A percentile compares a stretch with the other conserved stretches of the same genome.
Evolutionary conservation across 805 yeast species (phyloP).

Genomic region (Saturnispora halmiae): DNA sequence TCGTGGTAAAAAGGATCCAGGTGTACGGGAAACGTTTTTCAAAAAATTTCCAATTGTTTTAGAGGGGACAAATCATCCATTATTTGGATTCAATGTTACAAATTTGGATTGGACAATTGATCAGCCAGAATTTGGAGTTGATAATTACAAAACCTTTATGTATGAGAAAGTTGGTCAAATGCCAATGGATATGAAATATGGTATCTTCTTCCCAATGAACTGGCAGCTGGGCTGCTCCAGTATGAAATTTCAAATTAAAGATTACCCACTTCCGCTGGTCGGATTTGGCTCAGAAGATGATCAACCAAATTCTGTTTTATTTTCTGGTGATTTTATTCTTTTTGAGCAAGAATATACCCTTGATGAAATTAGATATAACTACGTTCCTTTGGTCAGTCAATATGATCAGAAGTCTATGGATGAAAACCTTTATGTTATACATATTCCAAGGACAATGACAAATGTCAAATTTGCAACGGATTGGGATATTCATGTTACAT

Average conservation of each 20-base stretch:
- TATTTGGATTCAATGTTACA: slow-evolving; percentile 40
- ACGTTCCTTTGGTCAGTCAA: slow-evolving; percentile 42
- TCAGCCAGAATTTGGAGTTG: slow-evolving; percentile 44
- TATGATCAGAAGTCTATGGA: slow-evolving; percentile 20
- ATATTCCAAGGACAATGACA: slow-evolving; percentile 53
- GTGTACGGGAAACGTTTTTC: slow-evolving; percentile 20
- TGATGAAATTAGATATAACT: slow-evolving; percentile 30
- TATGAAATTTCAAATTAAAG: slow-evolving; percentile 39
- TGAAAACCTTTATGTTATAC: slow-evolving; percentile 49
- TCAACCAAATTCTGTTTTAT: slow-evolving; percentile 24
- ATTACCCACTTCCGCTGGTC: slow-evolving; percentile 50
- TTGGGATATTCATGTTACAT: slow-evolving; percentile 35
- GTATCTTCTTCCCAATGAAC: slow-evolving; percentile 45
- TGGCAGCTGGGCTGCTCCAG: slow-evolving; percentile 36
- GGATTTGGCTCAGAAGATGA: slow-evolving; percentile 42
- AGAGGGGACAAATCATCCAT: slow-evolving; percentile 36
- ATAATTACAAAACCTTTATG: slow-evolving; percentile 37
- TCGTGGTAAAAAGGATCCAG: slow-evolving; percentile 20
- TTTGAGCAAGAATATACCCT: slow-evolving; percentile 56
- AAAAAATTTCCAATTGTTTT: slow-evolving; percentile 24
- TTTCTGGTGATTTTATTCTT: slow-evolving; percentile 44
- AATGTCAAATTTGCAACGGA: slow-evolving; percentile 50
- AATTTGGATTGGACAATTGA: slow-evolving; percentile 25
- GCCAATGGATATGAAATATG: slow-evolving; percentile 44
- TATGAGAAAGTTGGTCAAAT: slow-evolving; percentile 39